Base-by-base conservation (phyloP, 2,329 filamentous ascomycete species). In the Dactylonectria estremocensis region DNA sequence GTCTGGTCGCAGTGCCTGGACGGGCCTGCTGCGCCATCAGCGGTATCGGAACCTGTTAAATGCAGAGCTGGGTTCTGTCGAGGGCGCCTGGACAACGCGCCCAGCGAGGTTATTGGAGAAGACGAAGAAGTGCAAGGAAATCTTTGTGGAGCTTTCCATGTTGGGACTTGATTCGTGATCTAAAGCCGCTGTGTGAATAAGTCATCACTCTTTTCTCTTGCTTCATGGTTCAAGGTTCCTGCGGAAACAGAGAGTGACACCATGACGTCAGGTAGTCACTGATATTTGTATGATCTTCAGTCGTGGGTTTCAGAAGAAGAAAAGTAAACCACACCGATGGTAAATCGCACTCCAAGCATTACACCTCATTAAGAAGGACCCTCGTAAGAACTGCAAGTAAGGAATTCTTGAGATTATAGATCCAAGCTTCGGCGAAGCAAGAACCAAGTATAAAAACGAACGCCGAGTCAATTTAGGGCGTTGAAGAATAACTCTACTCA, bases 11-110 rank as follows among this genome's bases (percentile, higher is more conserved):
- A 78, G 71, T 16, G 62, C 67, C 8, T 78, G 75, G 76, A 75
- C 68, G 2, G 76, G 76, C 1, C 60, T 78, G 13, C 40, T 78
- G 56, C 64, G 66, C 5, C 60, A 54, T 13, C 64, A 69, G 5
- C 52, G 70, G 6, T 71, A 75, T 28, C 70, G 69, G 10, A 66
- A 73, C 20, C 67, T 78, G 68, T 48, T 78, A 9, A 78, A 76
- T 46, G 61, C 64, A 10, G 76, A 78, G 60, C n/a, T 78, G 20
- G 75, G 76, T 2, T 54, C 52, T 18, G 72, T 74, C 2, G 72
- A 76, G 3, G 69, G 66, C 9, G 35, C 56, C 7, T 77, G 73
- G 74, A 75, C 75, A 2, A 65, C 69, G 2, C 61, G 75, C 8
- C 75, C 75, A 3, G 49, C 20, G 24, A 69, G 64, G 28, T 5